A percentile compares a stretch with the other conserved stretches of the same genome.
Evolutionary conservation across 1,284 basidiomycete genomes (phyloP).

Genomic region (Cryptococcus wingfieldii): DNA sequence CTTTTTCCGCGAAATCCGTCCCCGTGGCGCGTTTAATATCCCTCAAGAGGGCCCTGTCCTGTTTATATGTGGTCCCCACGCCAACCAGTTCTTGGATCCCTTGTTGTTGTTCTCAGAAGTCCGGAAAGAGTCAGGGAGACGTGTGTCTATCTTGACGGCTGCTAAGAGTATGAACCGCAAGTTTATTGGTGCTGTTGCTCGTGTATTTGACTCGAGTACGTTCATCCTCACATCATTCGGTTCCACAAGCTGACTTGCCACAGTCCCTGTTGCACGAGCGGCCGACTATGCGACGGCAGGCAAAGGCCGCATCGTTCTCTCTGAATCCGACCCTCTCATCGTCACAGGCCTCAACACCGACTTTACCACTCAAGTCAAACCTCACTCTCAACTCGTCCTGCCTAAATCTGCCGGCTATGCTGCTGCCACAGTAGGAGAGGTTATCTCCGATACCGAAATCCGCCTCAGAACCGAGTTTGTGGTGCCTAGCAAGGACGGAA

Average conservation of each 20-base stretch:
- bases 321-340: conserved; percentile 69
- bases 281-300: conserved; percentile 82
- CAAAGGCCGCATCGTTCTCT: conserved; percentile 67
- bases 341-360: conserved; percentile 72
- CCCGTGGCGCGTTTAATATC: conserved; percentile 91
- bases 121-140: conserved; percentile 73
- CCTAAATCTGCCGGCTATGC: conserved; percentile 75
- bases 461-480: conserved; percentile 82
- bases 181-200: conserved; percentile 72
- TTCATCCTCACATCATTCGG: conserved; percentile 21
- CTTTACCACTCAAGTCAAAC: conserved; percentile 72
- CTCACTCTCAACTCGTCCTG: conserved; percentile 82
- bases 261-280: conserved; percentile 90
- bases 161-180: conserved; percentile 58
- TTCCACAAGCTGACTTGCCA: neutral
- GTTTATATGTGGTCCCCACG: conserved; percentile 94
- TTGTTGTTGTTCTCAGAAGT: conserved; percentile 84
- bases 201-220: conserved; percentile 87
- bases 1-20: conserved; percentile 96
- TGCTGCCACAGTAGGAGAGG: conserved; percentile 78
- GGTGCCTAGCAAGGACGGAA: conserved; percentile 47
- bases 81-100: conserved; percentile 97
- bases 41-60: conserved; percentile 89
- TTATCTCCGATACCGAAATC: conserved; percentile 80
- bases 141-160: conserved; percentile 87